These are phyloP conservation scores for Podospora didyma DNA, from an alignment of 495 filamentous ascomycete genomes.

Conservation along the genomic window DNA sequence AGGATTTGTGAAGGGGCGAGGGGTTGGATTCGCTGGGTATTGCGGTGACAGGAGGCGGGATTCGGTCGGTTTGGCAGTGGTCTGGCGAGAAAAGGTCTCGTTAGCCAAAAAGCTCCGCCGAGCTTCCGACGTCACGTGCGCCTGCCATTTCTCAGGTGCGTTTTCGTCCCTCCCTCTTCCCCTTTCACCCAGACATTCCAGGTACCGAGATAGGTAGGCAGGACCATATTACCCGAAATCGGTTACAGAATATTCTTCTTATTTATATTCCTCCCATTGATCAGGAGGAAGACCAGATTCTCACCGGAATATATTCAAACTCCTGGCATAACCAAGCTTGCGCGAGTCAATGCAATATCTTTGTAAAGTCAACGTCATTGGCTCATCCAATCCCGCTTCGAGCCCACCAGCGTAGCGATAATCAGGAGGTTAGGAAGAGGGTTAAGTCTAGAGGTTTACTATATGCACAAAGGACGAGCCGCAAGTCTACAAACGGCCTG, in stretches of 20 bases:
- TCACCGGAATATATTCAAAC: no score
- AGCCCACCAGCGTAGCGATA: no score
- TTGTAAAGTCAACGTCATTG: not conserved
- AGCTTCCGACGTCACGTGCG: slow-evolving; percentile 28
- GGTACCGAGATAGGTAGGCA: no score
- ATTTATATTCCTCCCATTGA: no score
- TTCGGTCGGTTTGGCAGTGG: not conserved
- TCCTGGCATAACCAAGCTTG: no score
- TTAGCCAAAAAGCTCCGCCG: slow-evolving; percentile 27
- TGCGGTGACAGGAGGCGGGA: no score
- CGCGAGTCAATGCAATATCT: no score
- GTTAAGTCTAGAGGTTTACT: slow-evolving; percentile 41
- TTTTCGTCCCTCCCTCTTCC: no score
- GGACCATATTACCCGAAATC: no score
- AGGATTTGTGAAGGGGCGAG: slow-evolving; percentile 24
- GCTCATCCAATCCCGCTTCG: not conserved
- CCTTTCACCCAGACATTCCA: no score
- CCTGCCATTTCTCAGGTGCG: not conserved
- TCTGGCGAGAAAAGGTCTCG: slow-evolving; percentile 24
- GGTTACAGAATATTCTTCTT: no score
- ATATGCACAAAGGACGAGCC: slow-evolving; percentile 47
- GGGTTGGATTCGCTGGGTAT: slow-evolving; percentile 9
- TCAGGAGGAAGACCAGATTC: no score
- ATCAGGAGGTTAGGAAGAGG: slow-evolving; percentile 16
- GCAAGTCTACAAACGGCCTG: slow-evolving; percentile 33